Evolutionary conservation across 164 flowering plant species (phyloP).

Genomic region (Vitis riparia): DNA sequence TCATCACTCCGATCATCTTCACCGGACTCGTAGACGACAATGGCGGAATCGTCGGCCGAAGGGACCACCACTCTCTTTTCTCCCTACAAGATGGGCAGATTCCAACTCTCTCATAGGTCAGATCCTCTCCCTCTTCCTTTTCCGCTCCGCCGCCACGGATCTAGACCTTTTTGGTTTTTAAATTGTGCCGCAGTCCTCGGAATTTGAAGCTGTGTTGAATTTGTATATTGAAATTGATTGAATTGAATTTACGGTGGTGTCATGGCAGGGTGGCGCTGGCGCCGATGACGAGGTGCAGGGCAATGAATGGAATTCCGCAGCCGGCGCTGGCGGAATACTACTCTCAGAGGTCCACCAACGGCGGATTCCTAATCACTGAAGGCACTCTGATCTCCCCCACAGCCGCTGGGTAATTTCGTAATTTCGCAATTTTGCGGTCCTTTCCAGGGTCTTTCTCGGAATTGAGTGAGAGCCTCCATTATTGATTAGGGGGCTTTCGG

Average conservation of each 20-base stretch:
- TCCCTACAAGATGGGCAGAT: constrained; percentile 72
- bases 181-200: too few relatives aligned
- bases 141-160: not conserved
- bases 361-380: constrained; percentile 59
- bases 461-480: not conserved
- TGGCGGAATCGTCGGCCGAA: constrained; percentile 37
- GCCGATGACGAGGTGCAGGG: constrained; percentile 61
- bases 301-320: constrained; percentile 39
- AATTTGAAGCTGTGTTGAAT: too few relatives aligned
- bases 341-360: constrained; percentile 50
- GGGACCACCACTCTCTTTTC: constrained; percentile 48
- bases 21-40: not conserved
- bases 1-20: not conserved
- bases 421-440: not conserved
- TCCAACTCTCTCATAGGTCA: constrained; percentile 86
- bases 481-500: too few relatives aligned
- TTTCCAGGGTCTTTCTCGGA: not conserved
- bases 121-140: not conserved
- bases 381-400: constrained; percentile 49
- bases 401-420: constrained; percentile 50
- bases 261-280: constrained; percentile 54
- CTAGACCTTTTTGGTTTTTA: too few relatives aligned
- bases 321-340: constrained; percentile 48
- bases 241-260: not conserved
- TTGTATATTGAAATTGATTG: not conserved